These are phyloP conservation scores for Rosa persica DNA, from an alignment of 306 rosid genomes.

Conservation along the genomic window DNA sequence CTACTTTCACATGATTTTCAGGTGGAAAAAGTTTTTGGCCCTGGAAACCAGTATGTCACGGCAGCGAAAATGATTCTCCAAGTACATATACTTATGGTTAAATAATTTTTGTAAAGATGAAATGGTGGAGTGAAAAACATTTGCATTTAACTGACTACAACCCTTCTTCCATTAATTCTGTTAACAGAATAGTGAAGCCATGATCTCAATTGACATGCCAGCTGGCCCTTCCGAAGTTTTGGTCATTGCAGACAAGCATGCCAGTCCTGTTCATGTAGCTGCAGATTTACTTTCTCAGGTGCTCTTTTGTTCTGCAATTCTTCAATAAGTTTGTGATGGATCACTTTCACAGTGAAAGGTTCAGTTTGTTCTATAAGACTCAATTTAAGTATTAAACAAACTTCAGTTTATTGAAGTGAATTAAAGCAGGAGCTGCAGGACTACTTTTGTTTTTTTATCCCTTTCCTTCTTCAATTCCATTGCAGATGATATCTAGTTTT, in stretches of 20 bases:
- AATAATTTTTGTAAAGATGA: background rate
- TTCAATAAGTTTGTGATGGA: background rate
- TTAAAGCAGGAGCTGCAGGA: background rate
- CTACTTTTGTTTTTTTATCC: too few species aligned
- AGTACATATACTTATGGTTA: conserved; percentile 39
- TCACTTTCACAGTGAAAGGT: conserved; percentile 18
- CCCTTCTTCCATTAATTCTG: background rate
- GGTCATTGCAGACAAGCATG: conserved; percentile 88
- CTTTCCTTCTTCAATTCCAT: too few species aligned
- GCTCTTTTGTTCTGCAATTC: conserved; percentile 14
- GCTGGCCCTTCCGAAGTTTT: conserved; percentile 99
- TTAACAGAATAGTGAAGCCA: conserved; percentile 92
- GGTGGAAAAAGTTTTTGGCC: conserved; percentile 95
- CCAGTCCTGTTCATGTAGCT: conserved; percentile 85
- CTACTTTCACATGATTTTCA: conserved; percentile 34
- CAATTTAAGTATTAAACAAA: background rate
- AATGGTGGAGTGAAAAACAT: background rate
- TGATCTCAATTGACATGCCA: conserved; percentile 99
- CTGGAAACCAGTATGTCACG: conserved; percentile 97
- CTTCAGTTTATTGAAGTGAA: background rate
- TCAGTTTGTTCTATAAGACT: background rate
- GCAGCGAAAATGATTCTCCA: conserved; percentile 99
- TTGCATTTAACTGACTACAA: background rate
- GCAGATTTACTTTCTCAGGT: conserved; percentile 99
- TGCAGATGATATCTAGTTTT: background rate